Evolutionary conservation across 2,329 filamentous ascomycete species (phyloP), one percentile per base, ranked within the genome.

Genomic region (Xylariomycetidae sp.): DNA sequence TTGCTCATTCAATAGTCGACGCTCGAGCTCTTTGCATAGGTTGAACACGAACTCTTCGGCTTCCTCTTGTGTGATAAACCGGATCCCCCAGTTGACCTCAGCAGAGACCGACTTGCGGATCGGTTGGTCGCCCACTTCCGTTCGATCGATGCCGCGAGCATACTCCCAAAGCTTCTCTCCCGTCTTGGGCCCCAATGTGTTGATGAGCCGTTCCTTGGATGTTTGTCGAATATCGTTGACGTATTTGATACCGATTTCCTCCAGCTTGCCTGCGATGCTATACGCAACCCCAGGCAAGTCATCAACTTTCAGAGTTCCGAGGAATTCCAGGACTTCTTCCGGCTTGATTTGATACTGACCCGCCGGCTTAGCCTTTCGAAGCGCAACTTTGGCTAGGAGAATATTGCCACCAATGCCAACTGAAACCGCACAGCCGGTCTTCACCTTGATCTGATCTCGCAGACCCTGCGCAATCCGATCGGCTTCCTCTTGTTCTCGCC

Each of bases 61-160:
- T 59, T 98, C 90, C n/a, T 76, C 72, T 52, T 95, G 87, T 39
- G 74, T 93, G 46, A 92, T 78, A 54, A 98, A 98, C 5, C 92
- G 80, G 35, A 98, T 94, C 3, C 93, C 92, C 92, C 92, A 98
- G 50, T 92, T 98, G 42, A 98, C 87, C 56, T 98, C 92, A 1
- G 90, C 90, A 2, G 92, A 96, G 0, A 98, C 87, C 0, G 90
- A 96, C 54, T 96, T 98, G 34, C 92, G 79, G 12, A 86, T 68
- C 0, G 82, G 76, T 51, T 93, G 84, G 37, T 90, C 84, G 19
- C 89, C 90, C 5, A 96, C 86, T 57, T 95, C 87, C 2, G 78
- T 71, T 31, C 71, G 74, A 59, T 98, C 92, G 30, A 96, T 86
- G 3, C 92, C 92, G 5, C 87, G 77, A 15, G 90, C 74, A 57